Conservation (phyloP, 768 basidiomycete species). For the Lentinula sp. region DNA sequence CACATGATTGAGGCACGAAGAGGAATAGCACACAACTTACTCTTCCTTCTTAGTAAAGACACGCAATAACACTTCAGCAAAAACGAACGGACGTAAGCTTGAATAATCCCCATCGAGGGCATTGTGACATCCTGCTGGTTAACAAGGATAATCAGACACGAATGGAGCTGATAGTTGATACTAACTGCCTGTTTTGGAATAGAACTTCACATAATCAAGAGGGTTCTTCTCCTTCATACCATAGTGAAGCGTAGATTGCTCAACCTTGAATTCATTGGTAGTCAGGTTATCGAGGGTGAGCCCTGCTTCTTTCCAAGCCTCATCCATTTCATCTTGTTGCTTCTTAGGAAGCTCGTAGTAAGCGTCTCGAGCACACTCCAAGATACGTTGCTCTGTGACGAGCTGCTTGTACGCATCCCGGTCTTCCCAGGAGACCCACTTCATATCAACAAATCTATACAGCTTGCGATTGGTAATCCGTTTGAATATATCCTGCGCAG, state of each 20-base stretch:
- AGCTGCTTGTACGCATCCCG: conserved; percentile 26
- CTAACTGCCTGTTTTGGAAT: conserved; percentile 54
- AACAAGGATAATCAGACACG: background rate
- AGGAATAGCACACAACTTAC: conserved; percentile 18
- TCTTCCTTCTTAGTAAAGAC: conserved; percentile 60
- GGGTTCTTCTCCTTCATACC: conserved; percentile 72
- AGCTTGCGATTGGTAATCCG: conserved; percentile 60
- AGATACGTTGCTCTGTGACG: conserved; percentile 39
- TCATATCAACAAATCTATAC: conserved; percentile 67
- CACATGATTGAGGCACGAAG: background rate
- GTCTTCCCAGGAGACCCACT: conserved; percentile 37
- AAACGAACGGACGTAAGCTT: conserved; percentile 54
- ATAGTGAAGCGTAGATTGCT: conserved; percentile 63
- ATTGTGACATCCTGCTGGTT: conserved; percentile 33
- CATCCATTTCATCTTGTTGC: conserved; percentile 13
- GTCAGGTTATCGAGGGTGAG: conserved; percentile 27
- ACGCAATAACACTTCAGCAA: conserved; percentile 65
- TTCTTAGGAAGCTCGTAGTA: conserved; percentile 10
- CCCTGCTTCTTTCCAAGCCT: conserved; percentile 8
- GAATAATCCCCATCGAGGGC: conserved; percentile 58
- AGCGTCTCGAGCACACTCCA: conserved; percentile 29
- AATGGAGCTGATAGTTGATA: background rate
- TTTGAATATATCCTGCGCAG: conserved; percentile 53
- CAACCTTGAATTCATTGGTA: conserved; percentile 55
- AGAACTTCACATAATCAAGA: conserved; percentile 64